A percentile compares a stretch with the other conserved stretches of the same genome.
phyloP scores from a whole-genome alignment of 1,139 yeast genomes.

The Yamadazyma friedrichii region DNA sequence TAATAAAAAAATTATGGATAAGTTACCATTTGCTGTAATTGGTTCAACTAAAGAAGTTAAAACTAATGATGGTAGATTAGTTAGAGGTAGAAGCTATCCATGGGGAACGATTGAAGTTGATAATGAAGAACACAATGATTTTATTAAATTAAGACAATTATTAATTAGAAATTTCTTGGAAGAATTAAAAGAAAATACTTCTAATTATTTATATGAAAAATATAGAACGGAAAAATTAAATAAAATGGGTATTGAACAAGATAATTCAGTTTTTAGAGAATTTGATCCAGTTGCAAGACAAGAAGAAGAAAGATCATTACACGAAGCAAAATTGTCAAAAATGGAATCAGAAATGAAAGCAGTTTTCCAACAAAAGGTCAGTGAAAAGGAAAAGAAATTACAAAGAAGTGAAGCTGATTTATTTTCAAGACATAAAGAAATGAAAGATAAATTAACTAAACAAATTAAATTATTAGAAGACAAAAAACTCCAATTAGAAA shows the following conservation, averaged over 20 bases:
- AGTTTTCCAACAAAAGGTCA: conserved; percentile 94
- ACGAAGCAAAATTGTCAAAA: conserved; percentile 90
- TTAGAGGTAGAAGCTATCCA: conserved; percentile 93
- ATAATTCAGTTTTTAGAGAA: conserved; percentile 85
- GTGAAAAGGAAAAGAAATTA: conserved; percentile 95
- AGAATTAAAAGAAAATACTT: conserved; percentile 87
- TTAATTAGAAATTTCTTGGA: conserved; percentile 89
- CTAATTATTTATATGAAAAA: conserved; percentile 75
- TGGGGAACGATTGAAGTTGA: conserved; percentile 98
- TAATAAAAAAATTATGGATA: conserved; percentile 64
- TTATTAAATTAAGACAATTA: conserved; percentile 84
- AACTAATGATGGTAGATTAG: conserved; percentile 72
- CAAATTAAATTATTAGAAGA: conserved; percentile 90
- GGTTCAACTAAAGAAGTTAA: conserved; percentile 82
- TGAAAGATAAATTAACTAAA: conserved; percentile 89
- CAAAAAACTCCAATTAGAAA: conserved; percentile 81
- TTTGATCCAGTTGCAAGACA: conserved; percentile 91
- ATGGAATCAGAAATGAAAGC: conserved; percentile 97
- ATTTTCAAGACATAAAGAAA: conserved; percentile 92
- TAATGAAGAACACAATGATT: conserved; percentile 92
- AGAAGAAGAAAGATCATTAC: conserved; percentile 90
- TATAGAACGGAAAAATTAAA: conserved; percentile 83
- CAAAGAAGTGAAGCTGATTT: conserved; percentile 97
- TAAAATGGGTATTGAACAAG: conserved; percentile 89
- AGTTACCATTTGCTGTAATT: conserved; percentile 90